Conservation (phyloP, 768 basidiomycete genomes). For the Boletus speciosus region DNA sequence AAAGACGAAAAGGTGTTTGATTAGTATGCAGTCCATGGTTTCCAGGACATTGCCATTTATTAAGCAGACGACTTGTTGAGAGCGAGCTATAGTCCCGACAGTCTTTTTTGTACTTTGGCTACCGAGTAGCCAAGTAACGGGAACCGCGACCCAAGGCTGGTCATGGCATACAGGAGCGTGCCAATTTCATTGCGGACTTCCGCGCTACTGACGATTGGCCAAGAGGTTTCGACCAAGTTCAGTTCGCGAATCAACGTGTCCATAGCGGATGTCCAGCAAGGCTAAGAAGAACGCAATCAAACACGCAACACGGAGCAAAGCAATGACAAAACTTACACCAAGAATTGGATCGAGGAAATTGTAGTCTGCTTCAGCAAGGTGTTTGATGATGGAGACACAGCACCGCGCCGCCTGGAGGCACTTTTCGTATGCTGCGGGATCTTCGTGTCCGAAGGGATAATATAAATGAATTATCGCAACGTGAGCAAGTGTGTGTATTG, state of each 20-base stretch:
- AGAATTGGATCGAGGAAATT: conserved; percentile 75
- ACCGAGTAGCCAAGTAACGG: conserved; percentile 47
- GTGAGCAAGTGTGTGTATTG: conserved; percentile 64
- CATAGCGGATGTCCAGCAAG: conserved; percentile 69
- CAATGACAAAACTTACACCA: conserved; percentile 48
- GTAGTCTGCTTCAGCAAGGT: conserved; percentile 61
- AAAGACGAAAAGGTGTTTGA: not conserved
- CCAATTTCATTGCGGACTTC: conserved; percentile 63
- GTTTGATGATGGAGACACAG: conserved; percentile 57
- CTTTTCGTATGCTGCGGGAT: conserved; percentile 61
- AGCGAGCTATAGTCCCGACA: conserved; percentile 26
- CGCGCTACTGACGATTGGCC: conserved; percentile 54
- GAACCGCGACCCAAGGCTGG: conserved; percentile 53
- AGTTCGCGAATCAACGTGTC: conserved; percentile 67
- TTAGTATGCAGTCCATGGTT: not conserved
- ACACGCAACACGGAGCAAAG: conserved; percentile 1
- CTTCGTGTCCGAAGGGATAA: conserved; percentile 56
- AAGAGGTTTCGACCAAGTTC: conserved; percentile 58
- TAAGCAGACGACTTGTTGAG: conserved; percentile 3
- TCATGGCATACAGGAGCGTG: conserved; percentile 62
- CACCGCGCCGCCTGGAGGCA: conserved; percentile 61
- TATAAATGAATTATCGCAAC: conserved; percentile 65
- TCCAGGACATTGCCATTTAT: not conserved
- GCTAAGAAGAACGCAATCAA: conserved; percentile 36
- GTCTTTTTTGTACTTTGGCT: conserved; percentile 31